Base-by-base conservation (phyloP, 345 rosid species). In the Aquilaria sinensis region DNA sequence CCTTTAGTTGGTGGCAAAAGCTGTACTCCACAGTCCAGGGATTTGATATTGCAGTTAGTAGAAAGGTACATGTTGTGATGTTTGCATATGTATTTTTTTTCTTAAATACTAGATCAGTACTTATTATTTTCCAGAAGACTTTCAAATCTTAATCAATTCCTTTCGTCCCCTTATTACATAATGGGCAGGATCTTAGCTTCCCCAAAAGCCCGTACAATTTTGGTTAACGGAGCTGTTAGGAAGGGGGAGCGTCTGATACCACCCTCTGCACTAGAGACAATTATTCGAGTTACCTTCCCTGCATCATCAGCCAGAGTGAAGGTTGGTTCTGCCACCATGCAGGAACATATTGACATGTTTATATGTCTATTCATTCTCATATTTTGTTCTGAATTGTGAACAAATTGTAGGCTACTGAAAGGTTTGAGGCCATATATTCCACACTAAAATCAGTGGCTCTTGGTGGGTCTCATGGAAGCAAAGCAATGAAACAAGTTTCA, bases 1-100 rank as follows among this genome's bases (percentile, higher is more conserved):
- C 90, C 90, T 10, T 57, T 74, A 8, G 68, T 78, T 51, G 56
- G 66, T 74, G 69, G 58, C 46, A 80, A 77, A 78, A 79, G 62
- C 70, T 79, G 85, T 60, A 89, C 75, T 73, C 92, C 92, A 12
- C 90, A 72, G 79, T 84, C 88, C 57, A 84, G 96, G 61, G 96
- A 89, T 79, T 62, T 84, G 53, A 72, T 86, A 48, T 74, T 89
- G 75, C 96, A 86, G 79, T 67, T 84, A 47, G 78, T 62, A 45
- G 83, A 77, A 78, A 73, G 72, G 83, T 83, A 70, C 60, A 64
- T 47, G 54, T 5, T 0, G 56, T 58, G 12, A 31, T 64, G 46
- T 62, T 43, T 58, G 16, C 54, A 23, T 33, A 9, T 63, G 12
- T 14, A 61, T 15, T 43, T 10, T 57, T 65, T 47, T 51, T 49